Evolutionary conservation across 2,329 filamentous ascomycete species (phyloP), one percentile per base, ranked within the genome.

Genomic region (Podosphaera xanthii): DNA sequence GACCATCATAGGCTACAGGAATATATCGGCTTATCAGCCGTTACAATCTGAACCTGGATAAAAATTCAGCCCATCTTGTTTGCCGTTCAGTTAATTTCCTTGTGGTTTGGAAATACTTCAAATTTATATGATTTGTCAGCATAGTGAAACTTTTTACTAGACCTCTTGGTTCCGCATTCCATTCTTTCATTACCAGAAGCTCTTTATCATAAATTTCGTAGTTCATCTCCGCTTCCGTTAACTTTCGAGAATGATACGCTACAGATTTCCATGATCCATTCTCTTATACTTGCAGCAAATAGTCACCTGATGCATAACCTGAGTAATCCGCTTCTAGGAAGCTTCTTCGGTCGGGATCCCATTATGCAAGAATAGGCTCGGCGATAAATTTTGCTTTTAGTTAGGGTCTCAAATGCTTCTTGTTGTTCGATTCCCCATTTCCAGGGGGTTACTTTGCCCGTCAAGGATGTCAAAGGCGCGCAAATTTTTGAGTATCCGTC

Each of bases 131-230:
- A 7, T 52, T 30, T 31, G n/a, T 52, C 33, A 52, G 22, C 10
- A 52, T 52, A 5, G 22, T 52, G 12, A 52, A 52, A 33, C n/a
- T 6, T 33, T 52, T 31, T 2, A 30, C 49, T 14, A 52, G 49
- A 31, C 8, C 49, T 7, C 5, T 31, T 2, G 33, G 22, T 35
- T 52, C 49, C 1, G 49, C 49, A 22, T 52, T 14, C 49, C 49
- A 52, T 52, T 52, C 49, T 8, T 52, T 52, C 49, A 52, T 22
- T 31, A 30, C 8, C 33, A 52, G 49, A 1, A 56, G 3, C 38
- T 56, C 53, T 42, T 56, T 56, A 30, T 56, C 53, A 42, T 38
- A 10, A n/a, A 56, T 56, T 35, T 56, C 53, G 31, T 56, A 56
- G 10, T 56, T 56, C 53, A 56, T 38, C 31, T 56, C 53, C n/a